Evolutionary conservation across 2,329 filamentous ascomycete genomes (phyloP).

Genomic region (Ophiostoma himal-ulmi): DNA sequence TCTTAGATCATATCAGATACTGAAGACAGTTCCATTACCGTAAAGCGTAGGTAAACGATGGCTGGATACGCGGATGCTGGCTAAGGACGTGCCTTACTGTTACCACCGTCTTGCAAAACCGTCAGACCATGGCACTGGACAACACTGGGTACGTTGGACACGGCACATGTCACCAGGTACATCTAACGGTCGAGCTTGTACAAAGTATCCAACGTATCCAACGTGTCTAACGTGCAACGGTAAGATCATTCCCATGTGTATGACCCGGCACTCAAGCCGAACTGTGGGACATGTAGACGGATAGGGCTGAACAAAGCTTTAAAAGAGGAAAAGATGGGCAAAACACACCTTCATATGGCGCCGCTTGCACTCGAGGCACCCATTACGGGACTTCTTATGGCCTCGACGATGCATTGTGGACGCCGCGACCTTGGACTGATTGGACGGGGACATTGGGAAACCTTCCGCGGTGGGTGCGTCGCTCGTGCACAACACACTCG

Average conservation of each 20-base stretch:
- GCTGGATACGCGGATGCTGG: conserved; percentile 2
- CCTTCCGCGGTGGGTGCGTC: background rate
- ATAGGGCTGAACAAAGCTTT: background rate
- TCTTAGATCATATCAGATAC: background rate
- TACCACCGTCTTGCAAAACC: background rate
- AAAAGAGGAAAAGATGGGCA: background rate
- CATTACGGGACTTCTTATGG: conserved; percentile 32
- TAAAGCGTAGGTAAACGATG: background rate
- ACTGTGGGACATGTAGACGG: background rate
- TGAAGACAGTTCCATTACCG: background rate
- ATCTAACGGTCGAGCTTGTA: background rate
- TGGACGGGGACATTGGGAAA: background rate
- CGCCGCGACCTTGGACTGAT: background rate
- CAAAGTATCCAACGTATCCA: background rate
- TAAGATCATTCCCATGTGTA: background rate
- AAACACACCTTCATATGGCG: conserved; percentile 31
- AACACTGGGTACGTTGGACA: background rate
- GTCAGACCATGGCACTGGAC: background rate
- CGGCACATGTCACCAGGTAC: background rate
- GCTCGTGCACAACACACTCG: background rate
- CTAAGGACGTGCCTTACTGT: background rate
- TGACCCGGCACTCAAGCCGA: background rate
- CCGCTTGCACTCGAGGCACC: conserved; percentile 34
- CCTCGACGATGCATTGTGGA: conserved; percentile 23
- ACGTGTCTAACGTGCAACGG: background rate